A percentile compares a stretch with the other conserved stretches of the same genome.
Evolutionary conservation across 495 filamentous ascomycete genomes (phyloP).

Genomic region (Hypoxylon cercidicola): DNA sequence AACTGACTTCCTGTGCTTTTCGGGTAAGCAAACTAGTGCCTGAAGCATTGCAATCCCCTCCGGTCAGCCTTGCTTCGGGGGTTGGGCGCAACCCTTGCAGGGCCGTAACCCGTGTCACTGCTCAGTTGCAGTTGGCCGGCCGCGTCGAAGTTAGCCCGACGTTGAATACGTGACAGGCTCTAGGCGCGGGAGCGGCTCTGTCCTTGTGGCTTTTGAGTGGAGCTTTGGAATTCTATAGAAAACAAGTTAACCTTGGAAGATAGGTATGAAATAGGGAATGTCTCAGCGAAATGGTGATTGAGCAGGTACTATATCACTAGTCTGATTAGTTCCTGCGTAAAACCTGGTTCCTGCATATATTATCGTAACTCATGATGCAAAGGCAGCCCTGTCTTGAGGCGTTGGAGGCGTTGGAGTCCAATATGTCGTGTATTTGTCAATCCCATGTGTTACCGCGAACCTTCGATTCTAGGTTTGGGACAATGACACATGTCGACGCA

Average conservation of each 20-base stretch:
- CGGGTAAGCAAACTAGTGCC: slow-evolving; percentile 20
- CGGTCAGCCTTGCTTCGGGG: slow-evolving; percentile 9
- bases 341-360: slow-evolving; percentile 9
- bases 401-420: slow-evolving; percentile 1
- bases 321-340: slow-evolving; percentile 14
- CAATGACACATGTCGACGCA: slow-evolving; percentile 9
- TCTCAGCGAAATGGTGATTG: slow-evolving; percentile 5
- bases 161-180: slow-evolving; percentile 9
- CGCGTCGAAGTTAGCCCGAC: not conserved
- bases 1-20: slow-evolving; percentile 2
- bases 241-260: not conserved
- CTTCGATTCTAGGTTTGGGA: slow-evolving; percentile 5
- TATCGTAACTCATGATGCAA: slow-evolving; percentile 2
- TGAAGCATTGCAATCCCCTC: not conserved
- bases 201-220: not conserved
- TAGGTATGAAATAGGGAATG: not conserved
- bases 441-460: slow-evolving; percentile 3
- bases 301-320: not conserved
- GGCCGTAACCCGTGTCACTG: slow-evolving; percentile 4
- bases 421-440: slow-evolving; percentile 22
- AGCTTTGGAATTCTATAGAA: slow-evolving; percentile 5
- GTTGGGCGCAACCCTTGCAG: not conserved
- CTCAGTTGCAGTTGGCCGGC: slow-evolving; percentile 4
- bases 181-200: slow-evolving; percentile 1
- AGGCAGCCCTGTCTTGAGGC: slow-evolving; percentile 2